Conservation (phyloP, 768 basidiomycete genomes). For the Russula sp. region DNA sequence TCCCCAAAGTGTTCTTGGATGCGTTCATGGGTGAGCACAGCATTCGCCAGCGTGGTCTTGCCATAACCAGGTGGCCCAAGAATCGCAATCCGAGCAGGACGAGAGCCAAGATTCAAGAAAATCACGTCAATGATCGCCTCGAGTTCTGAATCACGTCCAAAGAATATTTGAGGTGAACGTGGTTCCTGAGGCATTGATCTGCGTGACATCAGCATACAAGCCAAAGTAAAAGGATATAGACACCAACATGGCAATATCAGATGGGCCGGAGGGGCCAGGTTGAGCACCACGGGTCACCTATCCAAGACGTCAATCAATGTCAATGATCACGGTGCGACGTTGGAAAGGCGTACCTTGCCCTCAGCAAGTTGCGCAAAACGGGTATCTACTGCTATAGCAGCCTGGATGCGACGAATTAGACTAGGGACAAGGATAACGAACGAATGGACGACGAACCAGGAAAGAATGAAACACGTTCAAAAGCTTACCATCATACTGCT, state of each 20-base stretch:
- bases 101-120: neutral
- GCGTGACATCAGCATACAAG: neutral
- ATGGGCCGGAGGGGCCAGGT: neutral
- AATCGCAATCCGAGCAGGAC: conserved; percentile 3
- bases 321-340: too few relatives aligned
- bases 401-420: neutral
- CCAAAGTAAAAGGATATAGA: neutral
- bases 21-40: neutral
- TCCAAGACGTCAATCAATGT: neutral
- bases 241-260: neutral
- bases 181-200: neutral
- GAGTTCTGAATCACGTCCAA: neutral
- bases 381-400: neutral
- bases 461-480: neutral
- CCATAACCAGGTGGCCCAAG: conserved; percentile 3
- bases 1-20: too few relatives aligned
- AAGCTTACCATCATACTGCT: neutral
- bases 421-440: neutral
- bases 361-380: neutral
- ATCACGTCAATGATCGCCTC: neutral
- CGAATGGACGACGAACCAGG: neutral
- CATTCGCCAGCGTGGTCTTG: neutral
- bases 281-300: neutral
- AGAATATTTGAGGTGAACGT: neutral
- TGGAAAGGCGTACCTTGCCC: neutral